A percentile compares a stretch with the other conserved stretches of the same genome.
Conservation (phyloP, 257 asterid species). For the Solanum pinnatisectum region DNA sequence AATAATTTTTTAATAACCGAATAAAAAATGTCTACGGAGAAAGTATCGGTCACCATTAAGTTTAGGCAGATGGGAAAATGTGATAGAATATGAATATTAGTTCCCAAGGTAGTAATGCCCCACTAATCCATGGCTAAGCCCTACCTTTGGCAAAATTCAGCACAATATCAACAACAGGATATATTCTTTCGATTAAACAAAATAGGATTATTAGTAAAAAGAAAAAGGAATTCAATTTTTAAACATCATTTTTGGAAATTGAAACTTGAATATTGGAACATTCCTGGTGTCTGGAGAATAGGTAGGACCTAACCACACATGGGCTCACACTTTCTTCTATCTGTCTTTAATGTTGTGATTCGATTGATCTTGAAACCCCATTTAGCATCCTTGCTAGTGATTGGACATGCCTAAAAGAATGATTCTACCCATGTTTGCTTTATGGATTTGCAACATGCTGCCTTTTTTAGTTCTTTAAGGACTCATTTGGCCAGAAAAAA, state of each 20-base stretch:
- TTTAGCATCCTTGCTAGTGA: constrained; percentile 32
- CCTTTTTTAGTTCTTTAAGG: not conserved
- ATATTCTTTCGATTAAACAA: not conserved
- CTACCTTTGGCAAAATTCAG: not conserved
- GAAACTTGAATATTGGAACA: not conserved
- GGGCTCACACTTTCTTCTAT: constrained; percentile 13
- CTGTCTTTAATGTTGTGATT: not conserved
- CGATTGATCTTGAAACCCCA: constrained; percentile 8
- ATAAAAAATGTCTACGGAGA: not conserved
- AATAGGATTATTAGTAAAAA: not conserved
- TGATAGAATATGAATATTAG: not conserved
- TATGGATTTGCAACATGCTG: constrained; percentile 4
- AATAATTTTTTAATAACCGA: too few species aligned
- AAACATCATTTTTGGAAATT: not conserved
- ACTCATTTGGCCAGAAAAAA: not conserved
- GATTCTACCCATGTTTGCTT: constrained; percentile 13
- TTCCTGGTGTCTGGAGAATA: constrained; percentile 14
- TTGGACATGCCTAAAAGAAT: constrained; percentile 12
- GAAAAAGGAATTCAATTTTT: not conserved
- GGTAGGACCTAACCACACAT: constrained; percentile 54
- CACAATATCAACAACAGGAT: not conserved
- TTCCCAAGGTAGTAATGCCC: not conserved
- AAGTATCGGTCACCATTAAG: not conserved
- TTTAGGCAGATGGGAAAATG: not conserved
- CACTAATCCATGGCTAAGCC: not conserved